A percentile compares a stretch with the other conserved stretches of the same genome.
Conservation (phyloP, 805 yeast genomes). For the Myxozyma melibiosi region DNA sequence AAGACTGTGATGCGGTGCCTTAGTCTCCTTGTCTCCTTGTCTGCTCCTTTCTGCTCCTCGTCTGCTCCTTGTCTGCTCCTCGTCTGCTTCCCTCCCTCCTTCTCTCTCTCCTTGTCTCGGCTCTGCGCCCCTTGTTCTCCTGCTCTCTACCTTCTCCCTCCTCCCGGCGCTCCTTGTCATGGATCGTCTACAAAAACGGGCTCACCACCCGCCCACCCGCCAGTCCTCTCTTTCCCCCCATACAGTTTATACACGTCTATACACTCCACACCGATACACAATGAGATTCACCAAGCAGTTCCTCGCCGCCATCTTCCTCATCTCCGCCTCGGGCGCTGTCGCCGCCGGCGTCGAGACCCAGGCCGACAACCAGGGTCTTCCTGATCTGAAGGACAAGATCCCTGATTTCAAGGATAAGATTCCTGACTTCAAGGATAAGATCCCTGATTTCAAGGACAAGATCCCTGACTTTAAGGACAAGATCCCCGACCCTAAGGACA, state of each 20-base stretch:
- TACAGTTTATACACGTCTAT: not conserved
- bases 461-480: slow-evolving; percentile 1
- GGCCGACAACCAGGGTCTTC: not conserved
- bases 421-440: too few relatives aligned
- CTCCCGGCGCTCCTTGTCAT: too few relatives aligned
- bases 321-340: not conserved
- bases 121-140: too few relatives aligned
- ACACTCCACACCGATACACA: not conserved
- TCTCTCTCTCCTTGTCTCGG: too few relatives aligned
- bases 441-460: not conserved
- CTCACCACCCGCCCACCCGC: not conserved
- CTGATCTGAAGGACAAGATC: not conserved
- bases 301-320: not conserved
- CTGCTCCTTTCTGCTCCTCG: too few relatives aligned
- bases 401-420: not conserved
- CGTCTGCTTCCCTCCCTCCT: too few relatives aligned
- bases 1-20: too few relatives aligned
- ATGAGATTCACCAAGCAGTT: slow-evolving; percentile 2
- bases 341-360: slow-evolving; percentile 2
- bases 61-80: too few relatives aligned
- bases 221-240: not conserved
- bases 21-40: too few relatives aligned
- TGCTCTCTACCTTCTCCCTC: too few relatives aligned
- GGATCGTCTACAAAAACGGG: too few relatives aligned
- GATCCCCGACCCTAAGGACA: slow-evolving; percentile 4